phyloP scores from a whole-genome alignment of 768 basidiomycete species.

The Tricholoma sp. region DNA sequence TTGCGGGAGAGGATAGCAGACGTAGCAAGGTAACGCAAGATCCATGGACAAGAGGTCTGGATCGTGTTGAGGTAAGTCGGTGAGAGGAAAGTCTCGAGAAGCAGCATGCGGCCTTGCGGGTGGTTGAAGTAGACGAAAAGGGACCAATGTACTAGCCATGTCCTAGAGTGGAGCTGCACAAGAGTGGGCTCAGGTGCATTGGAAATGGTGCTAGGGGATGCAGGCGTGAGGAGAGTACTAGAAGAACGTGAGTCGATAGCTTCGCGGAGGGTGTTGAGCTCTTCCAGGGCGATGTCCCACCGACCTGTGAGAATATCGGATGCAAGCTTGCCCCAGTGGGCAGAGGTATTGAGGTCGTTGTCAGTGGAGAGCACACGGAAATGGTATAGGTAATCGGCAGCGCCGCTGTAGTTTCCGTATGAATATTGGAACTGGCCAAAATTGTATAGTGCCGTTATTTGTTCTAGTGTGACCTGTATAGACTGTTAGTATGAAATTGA shows the following conservation, averaged over 20 bases:
- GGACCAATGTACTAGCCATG: conserved; percentile 97
- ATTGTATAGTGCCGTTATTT: conserved; percentile 94
- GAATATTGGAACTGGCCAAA: conserved; percentile 99
- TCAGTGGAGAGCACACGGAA: conserved; percentile 97
- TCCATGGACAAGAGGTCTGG: conserved; percentile 92
- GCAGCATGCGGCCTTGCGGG: conserved; percentile 81
- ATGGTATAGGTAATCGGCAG: conserved; percentile 97
- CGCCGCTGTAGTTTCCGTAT: conserved; percentile 95
- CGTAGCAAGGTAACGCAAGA: conserved; percentile 89
- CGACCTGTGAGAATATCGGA: conserved; percentile 93
- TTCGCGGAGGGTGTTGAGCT: conserved; percentile 93
- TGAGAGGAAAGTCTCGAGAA: conserved; percentile 94
- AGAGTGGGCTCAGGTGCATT: conserved; percentile 64
- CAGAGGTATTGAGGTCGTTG: conserved; percentile 87
- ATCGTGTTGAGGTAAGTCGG: conserved; percentile 98
- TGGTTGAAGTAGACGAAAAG: conserved; percentile 99
- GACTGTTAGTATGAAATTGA: neutral
- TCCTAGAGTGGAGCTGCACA: conserved; percentile 86
- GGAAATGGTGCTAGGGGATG: conserved; percentile 22
- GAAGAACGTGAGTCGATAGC: conserved; percentile 78
- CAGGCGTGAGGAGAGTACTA: conserved; percentile 38
- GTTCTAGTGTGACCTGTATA: conserved; percentile 81
- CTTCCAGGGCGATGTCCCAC: conserved; percentile 93
- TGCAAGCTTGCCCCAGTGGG: conserved; percentile 98
- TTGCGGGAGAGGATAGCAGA: conserved; percentile 92